These are phyloP conservation scores for Vachellia pachyceras DNA, from an alignment of 306 rosid genomes.

Conservation along the genomic window DNA sequence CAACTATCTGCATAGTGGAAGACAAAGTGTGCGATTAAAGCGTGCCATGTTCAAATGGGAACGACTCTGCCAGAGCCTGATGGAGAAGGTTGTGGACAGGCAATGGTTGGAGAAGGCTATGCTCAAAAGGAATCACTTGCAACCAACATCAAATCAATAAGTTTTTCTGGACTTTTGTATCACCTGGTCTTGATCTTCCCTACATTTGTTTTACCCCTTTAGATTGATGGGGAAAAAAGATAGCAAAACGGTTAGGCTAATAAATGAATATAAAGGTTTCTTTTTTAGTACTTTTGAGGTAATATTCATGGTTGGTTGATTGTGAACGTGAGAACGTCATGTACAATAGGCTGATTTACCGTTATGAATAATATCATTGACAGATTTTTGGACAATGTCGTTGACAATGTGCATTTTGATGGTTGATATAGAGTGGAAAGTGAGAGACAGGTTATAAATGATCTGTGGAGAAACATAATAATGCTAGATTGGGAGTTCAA, in stretches of 20 bases:
- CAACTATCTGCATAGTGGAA: constrained; percentile 61
- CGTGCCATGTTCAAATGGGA: constrained; percentile 53
- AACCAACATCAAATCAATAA: constrained; percentile 21
- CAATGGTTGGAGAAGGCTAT: constrained; percentile 58
- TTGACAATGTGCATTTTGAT: no score
- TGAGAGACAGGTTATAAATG: background rate
- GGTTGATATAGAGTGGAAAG: no score
- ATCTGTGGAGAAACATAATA: background rate
- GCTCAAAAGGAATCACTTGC: constrained; percentile 33
- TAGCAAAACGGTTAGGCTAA: background rate
- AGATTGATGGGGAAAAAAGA: background rate
- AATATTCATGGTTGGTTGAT: background rate
- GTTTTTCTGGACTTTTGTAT: background rate
- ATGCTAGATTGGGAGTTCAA: background rate
- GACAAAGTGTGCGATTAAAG: constrained; percentile 57
- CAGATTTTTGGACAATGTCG: background rate
- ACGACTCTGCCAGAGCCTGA: constrained; percentile 35
- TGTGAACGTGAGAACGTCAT: background rate
- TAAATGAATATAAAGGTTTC: background rate
- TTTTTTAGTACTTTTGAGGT: background rate
- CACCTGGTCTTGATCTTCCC: background rate
- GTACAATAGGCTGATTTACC: no score
- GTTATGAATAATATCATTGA: background rate
- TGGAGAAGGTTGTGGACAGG: constrained; percentile 25
- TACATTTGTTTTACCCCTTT: background rate